Conservation (phyloP, 1,284 basidiomycete species). For the Ustilago crameri region DNA sequence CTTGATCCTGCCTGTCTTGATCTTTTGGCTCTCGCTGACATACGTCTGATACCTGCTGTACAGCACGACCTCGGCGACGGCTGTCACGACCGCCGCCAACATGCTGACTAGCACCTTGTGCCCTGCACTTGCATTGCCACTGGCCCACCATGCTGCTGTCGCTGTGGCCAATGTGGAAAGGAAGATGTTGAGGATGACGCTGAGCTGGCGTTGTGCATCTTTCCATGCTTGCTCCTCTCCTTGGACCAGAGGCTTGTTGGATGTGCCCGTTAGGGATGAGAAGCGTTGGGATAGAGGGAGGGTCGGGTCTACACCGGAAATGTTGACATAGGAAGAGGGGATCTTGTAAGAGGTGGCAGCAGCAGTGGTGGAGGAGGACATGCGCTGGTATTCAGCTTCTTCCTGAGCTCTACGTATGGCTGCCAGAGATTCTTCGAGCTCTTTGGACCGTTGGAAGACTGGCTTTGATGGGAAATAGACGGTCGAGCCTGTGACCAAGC, state of each 20-base stretch:
- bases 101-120: constrained; percentile 35
- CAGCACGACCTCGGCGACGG: constrained; percentile 36
- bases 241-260: background rate
- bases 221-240: constrained; percentile 38
- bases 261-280: constrained; percentile 1
- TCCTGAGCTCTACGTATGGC: constrained; percentile 37
- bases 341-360: constrained; percentile 13
- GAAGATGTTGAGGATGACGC: constrained; percentile 44
- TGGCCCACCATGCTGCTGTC: constrained; percentile 44
- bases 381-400: constrained; percentile 37
- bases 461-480: constrained; percentile 41
- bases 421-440: constrained; percentile 31
- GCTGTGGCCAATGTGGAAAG: constrained; percentile 36
- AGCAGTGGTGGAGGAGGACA: constrained; percentile 19
- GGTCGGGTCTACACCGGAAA: constrained; percentile 36
- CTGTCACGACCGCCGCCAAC: constrained; percentile 30
- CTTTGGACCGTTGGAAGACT: constrained; percentile 23
- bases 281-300: constrained; percentile 29
- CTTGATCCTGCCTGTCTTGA: constrained; percentile 19
- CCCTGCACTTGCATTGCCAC: constrained; percentile 14
- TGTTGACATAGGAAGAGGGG: constrained; percentile 28
- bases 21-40: constrained; percentile 25
- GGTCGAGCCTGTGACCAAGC: constrained; percentile 14
- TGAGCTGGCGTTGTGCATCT: constrained; percentile 30
- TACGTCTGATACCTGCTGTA: constrained; percentile 41